Base-by-base conservation (phyloP, 1,284 basidiomycete genomes). In the Tremellales sp. region DNA sequence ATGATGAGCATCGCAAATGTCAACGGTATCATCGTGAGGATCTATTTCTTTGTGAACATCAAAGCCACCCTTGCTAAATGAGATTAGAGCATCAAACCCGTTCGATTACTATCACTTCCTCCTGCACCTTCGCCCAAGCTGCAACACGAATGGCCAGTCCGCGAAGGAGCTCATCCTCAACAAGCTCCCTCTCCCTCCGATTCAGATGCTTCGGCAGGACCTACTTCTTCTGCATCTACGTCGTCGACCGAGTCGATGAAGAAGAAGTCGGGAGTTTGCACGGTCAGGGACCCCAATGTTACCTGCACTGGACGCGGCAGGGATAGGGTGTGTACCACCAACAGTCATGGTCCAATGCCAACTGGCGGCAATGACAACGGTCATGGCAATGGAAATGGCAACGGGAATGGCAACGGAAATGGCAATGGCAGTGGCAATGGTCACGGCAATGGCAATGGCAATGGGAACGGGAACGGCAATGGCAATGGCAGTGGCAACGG, bases 51-150 rank as follows among this genome's bases (percentile, higher is more conserved):
- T 15, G 10, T 12, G 13, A 21, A 2, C 5, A 25, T 10, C 31
- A 8, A 12, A 19, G 24, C 13, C 10, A 31, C 29, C 8, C 29
- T 31, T 8, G 15, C 29, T n/a, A n/a, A n/a, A n/a, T 4, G 25
- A 40, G 49, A 43, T 53, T 40, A 63, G 59, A 54, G 51, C 47
- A 56, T 67, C 53, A 49, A 58, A 19, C 64, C 65, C n/a, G 67
- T 69, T 17, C 64, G 60, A 23, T 29, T 51, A 11, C 46, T 69
- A 40, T 49, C 39, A 15, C 52, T 65, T 13, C 63, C 61, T 33
- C 27, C 51, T 31, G 25, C 44, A 35, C 39, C 49, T 22, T 26
- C 51, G 11, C 29, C 40, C 19, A 36, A 25, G 8, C 40, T 46
- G 27, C 23, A 49, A 21, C 27, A 43, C 19, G 39, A 49, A 33